Evolutionary conservation across 768 basidiomycete species (phyloP).

Genomic region (Naganishia friedmannii): DNA sequence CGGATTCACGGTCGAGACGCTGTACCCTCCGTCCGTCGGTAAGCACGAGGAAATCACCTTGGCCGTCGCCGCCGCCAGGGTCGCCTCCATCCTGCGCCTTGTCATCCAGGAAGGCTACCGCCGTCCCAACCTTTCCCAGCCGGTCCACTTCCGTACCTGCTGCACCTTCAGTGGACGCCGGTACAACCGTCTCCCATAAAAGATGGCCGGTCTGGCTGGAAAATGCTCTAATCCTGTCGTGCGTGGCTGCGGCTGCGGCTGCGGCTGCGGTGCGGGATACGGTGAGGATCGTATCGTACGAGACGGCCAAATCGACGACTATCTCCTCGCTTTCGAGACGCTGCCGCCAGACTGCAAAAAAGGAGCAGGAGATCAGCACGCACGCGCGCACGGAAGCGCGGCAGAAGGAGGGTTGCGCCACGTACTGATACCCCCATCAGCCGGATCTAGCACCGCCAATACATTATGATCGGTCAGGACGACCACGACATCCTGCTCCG

Average conservation of each 20-base stretch:
- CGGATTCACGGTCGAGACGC: slow-evolving; percentile 58
- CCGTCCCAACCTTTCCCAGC: slow-evolving; percentile 61
- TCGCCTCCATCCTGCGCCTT: slow-evolving; percentile 44
- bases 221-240: slow-evolving; percentile 67
- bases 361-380: neutral
- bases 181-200: slow-evolving; percentile 63
- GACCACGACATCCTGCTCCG: slow-evolving; percentile 32
- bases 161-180: slow-evolving; percentile 59
- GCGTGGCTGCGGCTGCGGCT: slow-evolving; percentile 72
- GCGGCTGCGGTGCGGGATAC: too few species aligned
- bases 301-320: slow-evolving; percentile 64
- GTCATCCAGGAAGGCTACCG: slow-evolving; percentile 52
- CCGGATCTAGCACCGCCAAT: slow-evolving; percentile 67
- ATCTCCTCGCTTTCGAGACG: slow-evolving; percentile 68
- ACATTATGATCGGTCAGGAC: slow-evolving; percentile 62
- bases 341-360: slow-evolving; percentile 70
- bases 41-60: slow-evolving; percentile 38
- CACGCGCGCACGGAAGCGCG: too few species aligned
- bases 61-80: too few species aligned
- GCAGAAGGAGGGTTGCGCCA: slow-evolving; percentile 15
- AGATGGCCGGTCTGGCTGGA: slow-evolving; percentile 65
- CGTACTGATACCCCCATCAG: slow-evolving; percentile 70
- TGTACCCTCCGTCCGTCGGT: slow-evolving; percentile 56
- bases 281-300: slow-evolving; percentile 60
- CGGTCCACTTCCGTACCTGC: slow-evolving; percentile 57